Evolutionary conservation across 1,284 basidiomycete species (phyloP).

Genomic region (Austroboletus niveus): DNA sequence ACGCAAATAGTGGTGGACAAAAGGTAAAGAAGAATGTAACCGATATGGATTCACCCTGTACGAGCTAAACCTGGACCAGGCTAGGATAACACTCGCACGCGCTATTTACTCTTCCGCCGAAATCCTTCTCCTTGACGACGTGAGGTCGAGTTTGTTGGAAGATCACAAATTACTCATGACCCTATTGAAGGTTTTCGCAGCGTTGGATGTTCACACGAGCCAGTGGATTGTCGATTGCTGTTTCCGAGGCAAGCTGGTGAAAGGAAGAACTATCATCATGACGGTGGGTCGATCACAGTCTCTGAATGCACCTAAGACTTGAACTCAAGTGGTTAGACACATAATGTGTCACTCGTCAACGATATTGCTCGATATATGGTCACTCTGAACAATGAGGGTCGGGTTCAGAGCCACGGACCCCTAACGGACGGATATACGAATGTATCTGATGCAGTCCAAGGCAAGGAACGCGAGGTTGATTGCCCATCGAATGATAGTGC

Average conservation of each 20-base stretch:
- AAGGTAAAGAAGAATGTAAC: conserved; percentile 3
- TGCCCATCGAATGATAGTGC: neutral
- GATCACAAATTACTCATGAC: conserved; percentile 28
- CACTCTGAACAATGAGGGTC: conserved; percentile 48
- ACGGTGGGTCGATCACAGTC: conserved; percentile 44
- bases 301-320: neutral
- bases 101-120: conserved; percentile 39
- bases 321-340: conserved; percentile 42
- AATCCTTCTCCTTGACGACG: conserved; percentile 39
- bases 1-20: conserved; percentile 6
- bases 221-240: conserved; percentile 78
- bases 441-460: neutral
- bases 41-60: too few species aligned
- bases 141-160: conserved; percentile 20
- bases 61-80: conserved; percentile 14
- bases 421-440: conserved; percentile 19
- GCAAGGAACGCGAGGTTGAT: neutral
- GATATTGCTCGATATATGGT: conserved; percentile 60
- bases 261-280: conserved; percentile 68
- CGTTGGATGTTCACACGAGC: conserved; percentile 53
- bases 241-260: conserved; percentile 66
- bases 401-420: conserved; percentile 40
- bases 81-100: conserved; percentile 42
- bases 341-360: conserved; percentile 59
- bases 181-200: conserved; percentile 23